A percentile compares a stretch with the other conserved stretches of the same genome.
These are phyloP conservation scores for Xerocomus minutiporus DNA, from an alignment of 1,284 basidiomycete genomes.

Conservation along the genomic window DNA sequence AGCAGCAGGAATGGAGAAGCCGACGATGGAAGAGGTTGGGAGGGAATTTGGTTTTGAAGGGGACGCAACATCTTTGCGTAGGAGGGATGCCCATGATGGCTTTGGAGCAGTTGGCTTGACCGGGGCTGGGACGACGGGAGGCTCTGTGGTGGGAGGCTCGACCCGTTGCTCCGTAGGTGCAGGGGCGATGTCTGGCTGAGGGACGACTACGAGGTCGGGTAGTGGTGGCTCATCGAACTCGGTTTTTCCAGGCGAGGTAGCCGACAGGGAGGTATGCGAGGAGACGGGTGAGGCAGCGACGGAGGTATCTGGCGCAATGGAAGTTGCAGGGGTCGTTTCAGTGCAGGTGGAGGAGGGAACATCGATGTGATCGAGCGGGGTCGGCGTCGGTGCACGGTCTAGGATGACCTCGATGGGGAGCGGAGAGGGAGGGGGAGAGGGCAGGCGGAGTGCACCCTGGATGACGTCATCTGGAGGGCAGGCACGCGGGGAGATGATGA, in stretches of 20 bases:
- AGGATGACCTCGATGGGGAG: conserved; percentile 18
- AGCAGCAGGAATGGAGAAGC: conserved; percentile 59
- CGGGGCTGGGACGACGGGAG: conserved; percentile 4
- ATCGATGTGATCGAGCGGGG: conserved; percentile 23
- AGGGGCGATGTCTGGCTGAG: conserved; percentile 11
- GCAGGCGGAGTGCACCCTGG: conserved; percentile 46
- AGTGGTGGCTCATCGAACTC: conserved; percentile 10
- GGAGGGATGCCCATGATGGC: conserved; percentile 72
- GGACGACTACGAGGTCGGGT: conserved; percentile 15
- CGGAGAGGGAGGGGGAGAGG: conserved; percentile 52
- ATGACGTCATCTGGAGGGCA: conserved; percentile 55
- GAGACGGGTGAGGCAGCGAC: conserved; percentile 56
- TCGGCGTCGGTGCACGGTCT: conserved; percentile 10
- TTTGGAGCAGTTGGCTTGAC: conserved; percentile 30
- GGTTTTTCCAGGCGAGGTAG: conserved; percentile 23
- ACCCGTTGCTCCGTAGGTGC: neutral
- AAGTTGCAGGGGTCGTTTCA: conserved; percentile 39
- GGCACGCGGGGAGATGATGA: conserved; percentile 61
- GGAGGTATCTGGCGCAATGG: conserved; percentile 43
- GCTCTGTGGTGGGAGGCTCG: neutral
- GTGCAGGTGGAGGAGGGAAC: conserved; percentile 36
- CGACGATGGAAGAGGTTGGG: conserved; percentile 61
- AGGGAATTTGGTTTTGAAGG: conserved; percentile 42
- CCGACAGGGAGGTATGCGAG: conserved; percentile 55
- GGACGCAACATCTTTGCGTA: conserved; percentile 43